Percentiles rank a stretch among this genome's conserved stretches.
Evolutionary conservation across 257 asterid genomes (phyloP).

Genomic region (Solanum medicagineum): DNA sequence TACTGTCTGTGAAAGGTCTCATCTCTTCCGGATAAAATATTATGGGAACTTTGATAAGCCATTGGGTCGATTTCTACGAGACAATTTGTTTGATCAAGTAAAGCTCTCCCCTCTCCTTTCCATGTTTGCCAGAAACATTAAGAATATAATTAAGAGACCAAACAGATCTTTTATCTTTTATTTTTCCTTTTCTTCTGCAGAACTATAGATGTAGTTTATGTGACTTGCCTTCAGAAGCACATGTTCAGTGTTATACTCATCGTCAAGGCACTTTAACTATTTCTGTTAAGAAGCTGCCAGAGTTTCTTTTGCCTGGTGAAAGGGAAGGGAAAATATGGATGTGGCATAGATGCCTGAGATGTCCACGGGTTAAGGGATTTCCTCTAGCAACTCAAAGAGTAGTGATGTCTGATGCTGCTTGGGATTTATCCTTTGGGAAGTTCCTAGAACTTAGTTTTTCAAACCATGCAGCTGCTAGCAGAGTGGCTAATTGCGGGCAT

Average conservation of each 20-base stretch:
- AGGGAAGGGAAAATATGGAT: slow-evolving; percentile 92
- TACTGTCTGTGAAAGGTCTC: slow-evolving; percentile 89
- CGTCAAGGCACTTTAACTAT: slow-evolving; percentile 92
- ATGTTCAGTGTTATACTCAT: slow-evolving; percentile 91
- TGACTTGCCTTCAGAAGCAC: slow-evolving; percentile 93
- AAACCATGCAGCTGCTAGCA: slow-evolving; percentile 99
- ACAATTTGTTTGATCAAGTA: slow-evolving; percentile 92
- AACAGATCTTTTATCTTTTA: neutral
- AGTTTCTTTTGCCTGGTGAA: slow-evolving; percentile 65
- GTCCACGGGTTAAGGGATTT: slow-evolving; percentile 75
- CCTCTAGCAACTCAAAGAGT: slow-evolving; percentile 93
- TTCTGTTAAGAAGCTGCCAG: slow-evolving; percentile 82
- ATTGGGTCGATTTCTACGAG: slow-evolving; percentile 83
- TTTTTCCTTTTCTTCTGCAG: slow-evolving; percentile 28
- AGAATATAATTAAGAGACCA: neutral
- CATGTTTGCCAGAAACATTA: neutral
- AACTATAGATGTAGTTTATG: slow-evolving; percentile 66
- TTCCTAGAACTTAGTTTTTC: slow-evolving; percentile 97
- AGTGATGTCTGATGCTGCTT: slow-evolving; percentile 98
- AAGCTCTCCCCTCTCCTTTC: slow-evolving; percentile 10
- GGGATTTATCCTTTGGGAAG: slow-evolving; percentile 97
- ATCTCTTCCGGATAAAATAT: slow-evolving; percentile 78
- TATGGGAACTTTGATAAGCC: slow-evolving; percentile 88
- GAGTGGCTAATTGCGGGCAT: slow-evolving; percentile 99
- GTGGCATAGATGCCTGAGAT: slow-evolving; percentile 98